phyloP scores from a whole-genome alignment of 2,329 filamentous ascomycete genomes.

The Aspergillus sp. region DNA sequence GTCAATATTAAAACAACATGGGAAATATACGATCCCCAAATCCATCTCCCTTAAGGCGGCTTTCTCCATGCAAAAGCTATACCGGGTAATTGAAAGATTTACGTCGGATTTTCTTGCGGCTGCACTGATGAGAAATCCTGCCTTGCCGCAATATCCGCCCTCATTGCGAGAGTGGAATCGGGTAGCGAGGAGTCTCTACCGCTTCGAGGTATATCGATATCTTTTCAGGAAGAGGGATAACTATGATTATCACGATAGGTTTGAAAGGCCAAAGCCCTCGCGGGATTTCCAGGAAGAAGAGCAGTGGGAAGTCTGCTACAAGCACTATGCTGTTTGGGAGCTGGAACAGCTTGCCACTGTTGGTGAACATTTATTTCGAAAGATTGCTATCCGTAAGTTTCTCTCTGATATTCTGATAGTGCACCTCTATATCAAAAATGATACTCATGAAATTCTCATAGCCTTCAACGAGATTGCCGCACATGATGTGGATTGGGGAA shows the following conservation, averaged over 20 bases:
- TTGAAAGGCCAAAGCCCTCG: neutral
- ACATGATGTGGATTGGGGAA: no score
- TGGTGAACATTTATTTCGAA: constrained; percentile 5
- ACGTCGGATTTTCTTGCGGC: neutral
- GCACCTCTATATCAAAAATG: neutral
- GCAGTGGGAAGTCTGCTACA: constrained; percentile 1
- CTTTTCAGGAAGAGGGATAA: constrained; percentile 1
- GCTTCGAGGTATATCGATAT: constrained; percentile 4
- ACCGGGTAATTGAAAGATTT: no score
- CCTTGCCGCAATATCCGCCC: neutral
- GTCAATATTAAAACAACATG: no score
- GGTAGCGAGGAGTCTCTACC: constrained; percentile 3
- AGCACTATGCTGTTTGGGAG: constrained; percentile 3
- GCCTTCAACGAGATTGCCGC: no score
- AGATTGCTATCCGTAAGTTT: constrained; percentile 1
- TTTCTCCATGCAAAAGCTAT: no score
- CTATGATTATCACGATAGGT: neutral
- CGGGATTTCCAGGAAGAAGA: constrained; percentile 1
- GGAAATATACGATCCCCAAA: no score
- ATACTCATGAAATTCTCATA: neutral
- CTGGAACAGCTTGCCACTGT: constrained; percentile 3
- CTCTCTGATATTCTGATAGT: neutral
- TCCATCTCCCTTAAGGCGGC: no score
- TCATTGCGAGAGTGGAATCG: constrained; percentile 1
- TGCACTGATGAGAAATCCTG: neutral